Percentiles rank a stretch among this genome's conserved stretches.
Evolutionary conservation across 2,329 filamentous ascomycete species (phyloP).

Genomic region (Fusarium dlaminii): DNA sequence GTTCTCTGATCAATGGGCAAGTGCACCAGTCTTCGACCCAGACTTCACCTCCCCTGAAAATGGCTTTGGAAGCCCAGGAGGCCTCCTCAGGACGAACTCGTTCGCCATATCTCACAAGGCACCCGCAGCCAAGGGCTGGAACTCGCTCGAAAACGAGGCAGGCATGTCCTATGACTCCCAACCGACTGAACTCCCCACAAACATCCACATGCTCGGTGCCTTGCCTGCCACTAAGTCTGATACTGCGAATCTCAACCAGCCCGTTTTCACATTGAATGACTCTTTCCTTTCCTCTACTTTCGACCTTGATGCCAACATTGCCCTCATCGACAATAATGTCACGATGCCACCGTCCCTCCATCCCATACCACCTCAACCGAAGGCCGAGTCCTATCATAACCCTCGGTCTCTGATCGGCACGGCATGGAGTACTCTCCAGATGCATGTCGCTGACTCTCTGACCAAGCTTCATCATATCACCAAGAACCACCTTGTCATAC

Average conservation of each 20-base stretch:
- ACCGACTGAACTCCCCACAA: slow-evolving; percentile 56
- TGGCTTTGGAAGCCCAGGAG: slow-evolving; percentile 48
- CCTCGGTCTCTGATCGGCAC: slow-evolving; percentile 52
- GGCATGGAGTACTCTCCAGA: slow-evolving; percentile 56
- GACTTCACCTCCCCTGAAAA: slow-evolving; percentile 58
- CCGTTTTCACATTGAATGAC: slow-evolving; percentile 50
- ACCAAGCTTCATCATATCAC: slow-evolving; percentile 52
- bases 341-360: slow-evolving; percentile 24
- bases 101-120: slow-evolving; percentile 37
- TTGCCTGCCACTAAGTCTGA: slow-evolving; percentile 44
- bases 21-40: slow-evolving; percentile 53
- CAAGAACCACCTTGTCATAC: slow-evolving; percentile 54
- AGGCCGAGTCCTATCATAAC: slow-evolving; percentile 41
- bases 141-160: slow-evolving; percentile 42
- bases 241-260: slow-evolving; percentile 46
- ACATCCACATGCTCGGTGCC: slow-evolving; percentile 49
- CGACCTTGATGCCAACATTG: slow-evolving; percentile 50
- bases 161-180: slow-evolving; percentile 44
- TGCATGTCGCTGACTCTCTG: slow-evolving; percentile 57
- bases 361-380: slow-evolving; percentile 21
- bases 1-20: slow-evolving; percentile 53
- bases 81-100: slow-evolving; percentile 41
- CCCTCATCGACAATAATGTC: slow-evolving; percentile 47
- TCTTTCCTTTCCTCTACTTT: slow-evolving; percentile 48
- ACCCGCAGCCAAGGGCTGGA: slow-evolving; percentile 35